Evolutionary conservation across 2,329 filamentous ascomycete species (phyloP).

Genomic region (Ophiocordyceps sinensis): DNA sequence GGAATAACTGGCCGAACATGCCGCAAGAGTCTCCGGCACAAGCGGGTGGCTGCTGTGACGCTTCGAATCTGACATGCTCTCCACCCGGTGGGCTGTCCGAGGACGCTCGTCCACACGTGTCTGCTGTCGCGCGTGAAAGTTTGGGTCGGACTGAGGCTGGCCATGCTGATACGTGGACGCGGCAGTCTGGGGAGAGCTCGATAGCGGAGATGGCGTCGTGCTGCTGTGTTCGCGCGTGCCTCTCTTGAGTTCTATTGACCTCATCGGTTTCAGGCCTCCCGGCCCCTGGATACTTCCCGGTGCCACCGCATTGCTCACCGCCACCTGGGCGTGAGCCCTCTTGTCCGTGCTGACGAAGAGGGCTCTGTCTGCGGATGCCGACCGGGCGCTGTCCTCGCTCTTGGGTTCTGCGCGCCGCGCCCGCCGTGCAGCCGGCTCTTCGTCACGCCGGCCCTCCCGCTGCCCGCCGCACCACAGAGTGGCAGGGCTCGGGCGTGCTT

Average conservation of each 20-base stretch:
- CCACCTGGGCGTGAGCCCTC: slow-evolving; percentile 48
- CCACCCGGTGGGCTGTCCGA: slow-evolving; percentile 29
- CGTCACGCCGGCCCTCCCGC: slow-evolving; percentile 17
- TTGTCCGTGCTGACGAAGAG: slow-evolving; percentile 46
- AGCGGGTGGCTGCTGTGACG: not conserved
- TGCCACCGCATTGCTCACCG: slow-evolving; percentile 45
- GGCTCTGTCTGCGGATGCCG: slow-evolving; percentile 49
- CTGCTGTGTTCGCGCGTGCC: slow-evolving; percentile 13
- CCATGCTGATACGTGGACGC: slow-evolving; percentile 24
- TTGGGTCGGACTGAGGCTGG: slow-evolving; percentile 29
- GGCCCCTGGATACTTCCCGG: slow-evolving; percentile 42
- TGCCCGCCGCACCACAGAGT: slow-evolving; percentile 22
- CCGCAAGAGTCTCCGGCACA: no score
- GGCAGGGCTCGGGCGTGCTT: slow-evolving; percentile 15
- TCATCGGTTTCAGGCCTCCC: slow-evolving; percentile 30
- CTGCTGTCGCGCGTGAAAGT: slow-evolving; percentile 18
- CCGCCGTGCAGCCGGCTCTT: slow-evolving; percentile 25
- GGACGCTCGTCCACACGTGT: slow-evolving; percentile 27
- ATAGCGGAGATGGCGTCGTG: slow-evolving; percentile 20
- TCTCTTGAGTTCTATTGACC: slow-evolving; percentile 26
- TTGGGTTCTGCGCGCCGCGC: slow-evolving; percentile 22
- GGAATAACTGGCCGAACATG: no score
- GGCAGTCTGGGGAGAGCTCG: slow-evolving; percentile 19
- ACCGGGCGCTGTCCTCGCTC: slow-evolving; percentile 35
- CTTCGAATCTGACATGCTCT: slow-evolving; percentile 9